These are phyloP conservation scores for Teratosphaeria destructans DNA, from an alignment of 2,329 filamentous ascomycete genomes.

Conservation along the genomic window DNA sequence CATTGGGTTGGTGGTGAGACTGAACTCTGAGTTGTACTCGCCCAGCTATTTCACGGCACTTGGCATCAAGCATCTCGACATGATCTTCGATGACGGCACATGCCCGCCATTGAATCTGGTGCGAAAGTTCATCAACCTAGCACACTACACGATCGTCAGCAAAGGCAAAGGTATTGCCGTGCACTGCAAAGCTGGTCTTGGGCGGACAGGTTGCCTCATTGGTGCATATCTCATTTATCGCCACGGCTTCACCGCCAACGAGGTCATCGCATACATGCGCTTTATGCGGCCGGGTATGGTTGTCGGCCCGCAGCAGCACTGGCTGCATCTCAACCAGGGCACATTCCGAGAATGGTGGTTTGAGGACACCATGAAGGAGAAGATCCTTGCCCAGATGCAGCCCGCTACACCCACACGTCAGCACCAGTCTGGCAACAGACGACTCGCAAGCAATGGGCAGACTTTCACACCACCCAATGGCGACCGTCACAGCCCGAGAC, in stretches of 20 bases:
- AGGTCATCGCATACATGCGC: slow-evolving; percentile 81
- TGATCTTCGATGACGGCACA: slow-evolving; percentile 99
- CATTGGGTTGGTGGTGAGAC: slow-evolving; percentile 83
- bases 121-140: slow-evolving; percentile 85
- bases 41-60: slow-evolving; percentile 94
- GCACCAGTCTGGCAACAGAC: slow-evolving; percentile 38
- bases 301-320: slow-evolving; percentile 95
- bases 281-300: slow-evolving; percentile 99
- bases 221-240: slow-evolving; percentile 96
- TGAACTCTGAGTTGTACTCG: slow-evolving; percentile 93
- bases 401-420: slow-evolving; percentile 45
- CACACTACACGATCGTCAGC: slow-evolving; percentile 77
- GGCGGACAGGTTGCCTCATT: slow-evolving; percentile 90
- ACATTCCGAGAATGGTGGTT: slow-evolving; percentile 98
- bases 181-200: slow-evolving; percentile 95
- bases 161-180: slow-evolving; percentile 91
- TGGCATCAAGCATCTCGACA: slow-evolving; percentile 91
- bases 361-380: slow-evolving; percentile 68
- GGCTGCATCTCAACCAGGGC: slow-evolving; percentile 94
- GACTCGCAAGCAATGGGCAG: slow-evolving; percentile 53
- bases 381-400: slow-evolving; percentile 52
- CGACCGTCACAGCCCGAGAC: slow-evolving; percentile 49
- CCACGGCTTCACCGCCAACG: slow-evolving; percentile 89
- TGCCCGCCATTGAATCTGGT: slow-evolving; percentile 85
- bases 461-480: slow-evolving; percentile 78